Evolutionary conservation across 148 eudicot genomes (phyloP).

Genomic region (Cornus florida): DNA sequence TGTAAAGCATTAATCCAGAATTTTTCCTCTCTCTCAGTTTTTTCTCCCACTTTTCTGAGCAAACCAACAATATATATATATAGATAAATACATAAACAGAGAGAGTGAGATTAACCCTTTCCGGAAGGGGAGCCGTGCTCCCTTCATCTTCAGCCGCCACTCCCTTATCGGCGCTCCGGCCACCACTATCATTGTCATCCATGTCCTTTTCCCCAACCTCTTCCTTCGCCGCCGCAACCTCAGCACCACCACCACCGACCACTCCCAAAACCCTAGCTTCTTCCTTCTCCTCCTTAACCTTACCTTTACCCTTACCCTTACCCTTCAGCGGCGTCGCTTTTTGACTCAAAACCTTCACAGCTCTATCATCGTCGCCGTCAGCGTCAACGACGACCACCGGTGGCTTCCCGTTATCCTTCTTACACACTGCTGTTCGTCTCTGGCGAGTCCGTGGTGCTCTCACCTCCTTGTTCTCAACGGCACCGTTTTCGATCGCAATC

Average conservation of each 20-base stretch:
- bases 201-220: constrained; percentile 42
- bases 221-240: constrained; percentile 18
- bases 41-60: neutral
- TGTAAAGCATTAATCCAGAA: neutral
- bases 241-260: constrained; percentile 3
- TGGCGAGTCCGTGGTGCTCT: constrained; percentile 1
- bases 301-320: neutral
- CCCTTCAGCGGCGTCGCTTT: constrained; percentile 22
- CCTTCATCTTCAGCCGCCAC: constrained; percentile 59
- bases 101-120: constrained; percentile 38
- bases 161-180: constrained; percentile 43
- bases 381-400: constrained; percentile 22
- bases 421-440: constrained; percentile 23
- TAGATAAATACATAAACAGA: neutral
- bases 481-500: constrained; percentile 8
- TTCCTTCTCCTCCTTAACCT: constrained; percentile 9
- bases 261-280: constrained; percentile 23
- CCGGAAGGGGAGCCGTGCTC: constrained; percentile 65
- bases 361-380: constrained; percentile 22
- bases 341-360: constrained; percentile 23
- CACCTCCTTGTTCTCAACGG: constrained; percentile 5
- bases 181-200: constrained; percentile 72
- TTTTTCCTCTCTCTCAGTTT: neutral
- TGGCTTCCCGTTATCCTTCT: constrained; percentile 17
- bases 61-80: neutral